A percentile compares a stretch with the other conserved stretches of the same genome.
Evolutionary conservation across 805 yeast genomes (phyloP).

Genomic region (Wickerhamiella sergipiensis): DNA sequence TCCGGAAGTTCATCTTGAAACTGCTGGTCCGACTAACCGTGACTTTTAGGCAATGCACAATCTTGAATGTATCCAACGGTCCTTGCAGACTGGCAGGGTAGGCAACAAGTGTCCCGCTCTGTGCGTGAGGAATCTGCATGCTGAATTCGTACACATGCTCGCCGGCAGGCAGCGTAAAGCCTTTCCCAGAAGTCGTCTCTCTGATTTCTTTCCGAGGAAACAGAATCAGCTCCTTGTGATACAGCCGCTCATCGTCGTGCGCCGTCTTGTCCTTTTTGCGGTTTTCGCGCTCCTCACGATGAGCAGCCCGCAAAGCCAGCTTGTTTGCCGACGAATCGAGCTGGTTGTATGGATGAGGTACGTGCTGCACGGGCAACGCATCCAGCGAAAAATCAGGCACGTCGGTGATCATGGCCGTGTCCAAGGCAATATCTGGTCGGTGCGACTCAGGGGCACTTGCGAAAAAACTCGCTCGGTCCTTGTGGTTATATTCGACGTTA

Average conservation of each 20-base stretch:
- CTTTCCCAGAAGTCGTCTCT: slow-evolving; percentile 1
- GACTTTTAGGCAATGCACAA: slow-evolving; percentile 5
- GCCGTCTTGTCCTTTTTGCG: background rate
- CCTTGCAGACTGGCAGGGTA: slow-evolving; percentile 4
- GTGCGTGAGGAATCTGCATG: slow-evolving; percentile 2
- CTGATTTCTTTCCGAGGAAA: slow-evolving; percentile 4
- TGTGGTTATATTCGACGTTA: background rate
- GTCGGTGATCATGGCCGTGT: background rate
- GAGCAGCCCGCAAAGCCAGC: background rate
- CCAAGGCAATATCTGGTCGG: background rate
- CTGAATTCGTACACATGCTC: slow-evolving; percentile 7
- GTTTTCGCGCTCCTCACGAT: background rate
- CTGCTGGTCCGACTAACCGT: slow-evolving; percentile 3
- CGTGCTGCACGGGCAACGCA: background rate
- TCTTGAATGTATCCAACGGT: background rate
- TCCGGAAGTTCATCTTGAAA: slow-evolving; percentile 4
- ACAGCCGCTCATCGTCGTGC: background rate
- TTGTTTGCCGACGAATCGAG: background rate
- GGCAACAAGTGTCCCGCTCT: background rate
- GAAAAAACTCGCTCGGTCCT: background rate
- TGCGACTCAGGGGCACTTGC: background rate
- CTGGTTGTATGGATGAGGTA: background rate
- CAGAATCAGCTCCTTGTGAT: slow-evolving; percentile 2
- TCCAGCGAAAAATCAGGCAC: background rate
- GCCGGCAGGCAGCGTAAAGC: slow-evolving; percentile 6